Base-by-base conservation (phyloP, 2,329 filamentous ascomycete species). In the Xylariaceae sp. region DNA sequence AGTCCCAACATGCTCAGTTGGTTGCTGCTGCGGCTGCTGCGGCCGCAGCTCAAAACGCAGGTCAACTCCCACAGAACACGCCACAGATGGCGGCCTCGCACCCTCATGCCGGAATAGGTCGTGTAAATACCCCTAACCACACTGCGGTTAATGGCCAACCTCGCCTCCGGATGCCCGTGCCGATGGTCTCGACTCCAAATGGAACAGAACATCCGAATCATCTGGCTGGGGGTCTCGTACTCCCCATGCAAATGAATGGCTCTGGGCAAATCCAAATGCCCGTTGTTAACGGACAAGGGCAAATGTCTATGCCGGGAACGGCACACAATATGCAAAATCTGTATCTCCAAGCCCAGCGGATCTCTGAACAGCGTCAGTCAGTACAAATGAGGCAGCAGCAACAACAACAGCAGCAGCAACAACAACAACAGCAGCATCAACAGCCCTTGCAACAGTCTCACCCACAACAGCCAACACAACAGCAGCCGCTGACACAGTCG, bases 261-360 rank as follows among this genome's bases (percentile, higher is more conserved):
- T 77, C 88, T 29, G 83, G 85, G 39, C 86, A 88, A 67, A 84
- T 86, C 29, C 87, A 87, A 60, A 79, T 89, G 74, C 85, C 87
- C 63, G 77, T 78, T 12, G 73, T 78, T 35, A 75, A 80, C 58
- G 74, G 73, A 4, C 80, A 86, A 59, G 77, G 81, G 51, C 80
- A 86, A 52, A 79, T 89, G 74, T 79, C 83, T 1, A 71, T 79
- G 61, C 69, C 73, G 4, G 74, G 72, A 48, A 34, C 62, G 19
- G 70, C 73, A 6, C 72, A 80, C 2, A 80, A 84, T 56, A 72
- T 80, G 30, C 77, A 76, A 52, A 70, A 19, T 19, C 19, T 85
- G 46, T 76, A 85, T 62, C 73, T 86, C 62, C 84, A 87, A 64
- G 80, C 84, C 12, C 83, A 84, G 52, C 80, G 83, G 43, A 83